Percentiles rank a stretch among this genome's conserved stretches.
phyloP scores from a whole-genome alignment of 2,329 filamentous ascomycete species.

The Fusarium bactridioides region DNA sequence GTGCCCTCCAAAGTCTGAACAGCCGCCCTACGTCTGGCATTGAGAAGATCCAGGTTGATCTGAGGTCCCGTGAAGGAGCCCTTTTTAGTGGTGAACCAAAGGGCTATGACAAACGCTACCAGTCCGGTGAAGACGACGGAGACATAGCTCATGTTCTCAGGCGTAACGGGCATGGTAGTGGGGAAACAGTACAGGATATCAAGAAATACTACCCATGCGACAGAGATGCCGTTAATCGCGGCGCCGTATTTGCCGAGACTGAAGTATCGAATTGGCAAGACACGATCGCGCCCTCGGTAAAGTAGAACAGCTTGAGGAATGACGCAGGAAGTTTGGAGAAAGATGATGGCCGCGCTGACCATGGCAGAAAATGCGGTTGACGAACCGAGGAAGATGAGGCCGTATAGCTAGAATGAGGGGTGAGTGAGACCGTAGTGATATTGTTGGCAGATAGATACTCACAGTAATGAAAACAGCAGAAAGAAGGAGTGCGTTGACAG shows the following conservation, averaged over 20 bases:
- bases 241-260: slow-evolving; percentile 36
- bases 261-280: slow-evolving; percentile 39
- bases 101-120: slow-evolving; percentile 21
- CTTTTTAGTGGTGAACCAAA: slow-evolving; percentile 35
- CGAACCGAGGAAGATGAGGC: slow-evolving; percentile 42
- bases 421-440: accelerated
- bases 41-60: slow-evolving; percentile 29
- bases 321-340: slow-evolving; percentile 36
- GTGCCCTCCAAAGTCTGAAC: slow-evolving; percentile 6
- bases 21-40: slow-evolving; percentile 20
- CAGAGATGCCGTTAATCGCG: slow-evolving; percentile 33
- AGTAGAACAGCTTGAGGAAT: slow-evolving; percentile 42
- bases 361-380: slow-evolving; percentile 41
- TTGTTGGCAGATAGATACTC: accelerated
- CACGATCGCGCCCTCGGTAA: slow-evolving; percentile 36
- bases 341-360: slow-evolving; percentile 41
- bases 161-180: slow-evolving; percentile 23
- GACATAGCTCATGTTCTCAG: slow-evolving; percentile 38
- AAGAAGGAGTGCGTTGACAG: slow-evolving; percentile 37
- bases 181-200: slow-evolving; percentile 36
- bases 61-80: slow-evolving; percentile 26
- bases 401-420: slow-evolving; percentile 27
- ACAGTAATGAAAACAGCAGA: slow-evolving; percentile 24
- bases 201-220: slow-evolving; percentile 31
- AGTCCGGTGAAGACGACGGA: slow-evolving; percentile 27